These are phyloP conservation scores for Solanum dulcamara DNA, from an alignment of 257 asterid species.

Conservation along the genomic window DNA sequence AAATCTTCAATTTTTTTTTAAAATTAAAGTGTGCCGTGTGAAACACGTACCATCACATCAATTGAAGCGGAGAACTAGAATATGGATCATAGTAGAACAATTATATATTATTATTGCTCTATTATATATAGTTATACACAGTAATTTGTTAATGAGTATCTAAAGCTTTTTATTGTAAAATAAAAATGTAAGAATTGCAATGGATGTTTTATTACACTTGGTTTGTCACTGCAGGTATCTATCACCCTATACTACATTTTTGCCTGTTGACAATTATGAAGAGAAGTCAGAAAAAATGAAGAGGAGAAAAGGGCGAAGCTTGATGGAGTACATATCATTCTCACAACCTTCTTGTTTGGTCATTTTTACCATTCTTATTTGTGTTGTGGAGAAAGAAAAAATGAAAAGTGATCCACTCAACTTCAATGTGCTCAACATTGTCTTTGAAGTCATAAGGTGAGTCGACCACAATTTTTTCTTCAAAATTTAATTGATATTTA, in stretches of 20 bases:
- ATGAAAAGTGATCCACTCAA: slow-evolving; percentile 43
- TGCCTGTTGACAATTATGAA: slow-evolving; percentile 8
- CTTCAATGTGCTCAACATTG: slow-evolving; percentile 37
- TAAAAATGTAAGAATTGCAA: not conserved
- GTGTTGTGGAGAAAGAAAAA: slow-evolving; percentile 32
- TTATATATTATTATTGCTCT: no score
- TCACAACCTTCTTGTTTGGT: slow-evolving; percentile 33
- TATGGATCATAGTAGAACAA: no score
- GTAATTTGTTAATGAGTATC: no score
- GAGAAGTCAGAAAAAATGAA: not conserved
- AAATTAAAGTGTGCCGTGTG: no score
- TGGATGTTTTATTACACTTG: not conserved
- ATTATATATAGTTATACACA: no score
- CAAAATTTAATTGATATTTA: not conserved
- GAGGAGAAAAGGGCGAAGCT: not conserved
- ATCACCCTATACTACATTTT: slow-evolving; percentile 34
- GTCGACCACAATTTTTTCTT: not conserved
- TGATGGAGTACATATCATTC: slow-evolving; percentile 7
- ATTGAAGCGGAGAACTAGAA: no score
- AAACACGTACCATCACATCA: no score
- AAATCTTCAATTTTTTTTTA: no score
- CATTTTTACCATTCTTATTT: slow-evolving; percentile 30
- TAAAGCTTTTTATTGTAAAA: not conserved
- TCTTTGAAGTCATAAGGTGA: slow-evolving; percentile 42
- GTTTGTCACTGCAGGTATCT: slow-evolving; percentile 34